Base-by-base conservation (phyloP, 2,329 filamentous ascomycete species). In the Claviceps quebecensis region DNA sequence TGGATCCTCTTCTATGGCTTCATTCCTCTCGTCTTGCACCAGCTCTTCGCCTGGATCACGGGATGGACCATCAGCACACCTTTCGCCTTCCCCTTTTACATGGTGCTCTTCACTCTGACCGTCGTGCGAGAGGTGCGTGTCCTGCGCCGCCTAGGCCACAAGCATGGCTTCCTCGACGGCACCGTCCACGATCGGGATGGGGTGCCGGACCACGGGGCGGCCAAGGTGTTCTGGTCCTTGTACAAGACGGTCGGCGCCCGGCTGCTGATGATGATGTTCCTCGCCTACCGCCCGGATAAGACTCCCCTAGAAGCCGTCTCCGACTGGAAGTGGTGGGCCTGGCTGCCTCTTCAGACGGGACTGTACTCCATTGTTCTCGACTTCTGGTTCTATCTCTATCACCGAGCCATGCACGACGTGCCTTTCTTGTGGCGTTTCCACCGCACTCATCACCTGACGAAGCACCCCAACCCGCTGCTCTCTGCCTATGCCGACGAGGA, bases 401-500 rank as follows among this genome's bases (percentile, higher is more conserved):
- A 54, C 54, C 66, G 69, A 7, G 47, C 61, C 26, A 70, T 70
- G 66, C 69, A 72, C 52, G 69, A 72, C 49, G 48, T 68, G 7
- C 59, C 63, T 34, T 58, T 55, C 2, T 60, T 72, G 17, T 72
- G 69, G 69, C 63, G 67, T 45, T 71, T 65, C 51, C 69, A 72
- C 60, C 65, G 68, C 50, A 71, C 69, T 1, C 69, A 72, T 50
- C 69, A 72, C 55, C 57, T 71, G 3, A 70, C 69, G 44, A 72
- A 72, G 53, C 69, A 72, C 50, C 69, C 69, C 3, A 70, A 68
- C 38, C 49, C 49, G 8, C 1, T 47, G 37, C 41, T 54, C 5
- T 5, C 52, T 3, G 49, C 49, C 3, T 72, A 71, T 57, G 68
- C 69, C 45, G 69, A 71, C 48, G 50, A 57, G 11, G 68, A 68